Conservation (phyloP, 306 rosid genomes). For the Begonia loranthoides region DNA sequence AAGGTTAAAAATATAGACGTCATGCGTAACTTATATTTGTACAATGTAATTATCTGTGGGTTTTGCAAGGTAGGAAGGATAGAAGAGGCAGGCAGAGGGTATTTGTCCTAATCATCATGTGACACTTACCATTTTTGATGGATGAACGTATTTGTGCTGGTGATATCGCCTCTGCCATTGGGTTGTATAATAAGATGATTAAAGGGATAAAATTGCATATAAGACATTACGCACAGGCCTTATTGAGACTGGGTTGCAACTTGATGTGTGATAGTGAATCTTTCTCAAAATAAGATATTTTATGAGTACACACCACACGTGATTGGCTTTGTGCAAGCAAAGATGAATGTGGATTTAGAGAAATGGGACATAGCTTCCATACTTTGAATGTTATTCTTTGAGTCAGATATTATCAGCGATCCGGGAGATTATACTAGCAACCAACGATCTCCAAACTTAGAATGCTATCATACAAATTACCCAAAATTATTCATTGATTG, state of each 20-base stretch:
- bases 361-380: no score
- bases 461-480: no score
- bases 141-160: constrained; percentile 22
- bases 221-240: constrained; percentile 28
- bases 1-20: constrained; percentile 11
- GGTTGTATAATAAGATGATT: constrained; percentile 30
- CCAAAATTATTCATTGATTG: no score
- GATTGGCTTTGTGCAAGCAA: no score
- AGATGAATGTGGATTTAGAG: no score
- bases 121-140: constrained; percentile 30
- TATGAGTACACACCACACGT: no score
- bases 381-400: no score
- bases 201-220: constrained; percentile 20
- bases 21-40: constrained; percentile 21
- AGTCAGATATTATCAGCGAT: no score
- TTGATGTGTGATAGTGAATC: background rate
- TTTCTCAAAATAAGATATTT: no score
- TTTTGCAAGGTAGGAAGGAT: constrained; percentile 20
- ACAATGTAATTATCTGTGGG: constrained; percentile 26
- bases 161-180: constrained; percentile 22
- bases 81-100: constrained; percentile 26
- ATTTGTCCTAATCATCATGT: constrained; percentile 27
- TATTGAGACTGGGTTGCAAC: constrained; percentile 14
- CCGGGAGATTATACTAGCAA: no score
- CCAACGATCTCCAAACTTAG: no score